Percentiles rank a stretch among this genome's conserved stretches.
phyloP scores from a whole-genome alignment of 2,329 filamentous ascomycete species.

The Aspergillus fumigatiaffinis region DNA sequence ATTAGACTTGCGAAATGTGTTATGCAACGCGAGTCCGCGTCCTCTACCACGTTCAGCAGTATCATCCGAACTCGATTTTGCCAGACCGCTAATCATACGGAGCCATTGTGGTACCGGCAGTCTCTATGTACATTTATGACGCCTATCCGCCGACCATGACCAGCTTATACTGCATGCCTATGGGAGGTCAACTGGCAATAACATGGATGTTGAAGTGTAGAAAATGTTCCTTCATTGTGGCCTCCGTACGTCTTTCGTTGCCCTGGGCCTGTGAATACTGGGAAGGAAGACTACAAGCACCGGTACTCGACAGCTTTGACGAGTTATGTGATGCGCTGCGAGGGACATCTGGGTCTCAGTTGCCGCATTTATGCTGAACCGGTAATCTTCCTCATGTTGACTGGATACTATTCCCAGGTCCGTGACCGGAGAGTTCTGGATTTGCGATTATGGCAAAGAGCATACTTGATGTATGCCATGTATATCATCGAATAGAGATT shows the following conservation, averaged over 20 bases:
- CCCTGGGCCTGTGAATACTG: neutral
- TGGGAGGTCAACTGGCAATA: neutral
- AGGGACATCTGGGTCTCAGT: neutral
- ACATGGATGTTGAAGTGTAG: neutral
- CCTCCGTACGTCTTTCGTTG: neutral
- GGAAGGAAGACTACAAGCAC: neutral
- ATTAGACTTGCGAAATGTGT: constrained; percentile 20
- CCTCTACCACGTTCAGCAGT: neutral
- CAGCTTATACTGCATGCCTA: neutral
- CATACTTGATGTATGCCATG: constrained; percentile 22
- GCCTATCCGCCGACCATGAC: neutral
- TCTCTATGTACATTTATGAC: neutral
- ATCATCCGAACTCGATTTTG: neutral
- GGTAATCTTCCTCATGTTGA: neutral
- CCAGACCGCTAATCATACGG: neutral
- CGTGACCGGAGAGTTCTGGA: neutral
- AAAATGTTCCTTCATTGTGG: neutral
- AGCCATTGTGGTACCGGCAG: neutral
- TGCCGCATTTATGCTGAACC: neutral
- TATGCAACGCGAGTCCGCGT: neutral
- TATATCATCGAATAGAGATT: constrained; percentile 21
- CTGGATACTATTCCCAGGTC: neutral
- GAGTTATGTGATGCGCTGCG: neutral
- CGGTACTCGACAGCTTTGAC: neutral
- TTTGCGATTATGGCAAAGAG: neutral